These are phyloP conservation scores for Leishmania gerbilli DNA, from an alignment of 208 protist species.

Conservation along the genomic window DNA sequence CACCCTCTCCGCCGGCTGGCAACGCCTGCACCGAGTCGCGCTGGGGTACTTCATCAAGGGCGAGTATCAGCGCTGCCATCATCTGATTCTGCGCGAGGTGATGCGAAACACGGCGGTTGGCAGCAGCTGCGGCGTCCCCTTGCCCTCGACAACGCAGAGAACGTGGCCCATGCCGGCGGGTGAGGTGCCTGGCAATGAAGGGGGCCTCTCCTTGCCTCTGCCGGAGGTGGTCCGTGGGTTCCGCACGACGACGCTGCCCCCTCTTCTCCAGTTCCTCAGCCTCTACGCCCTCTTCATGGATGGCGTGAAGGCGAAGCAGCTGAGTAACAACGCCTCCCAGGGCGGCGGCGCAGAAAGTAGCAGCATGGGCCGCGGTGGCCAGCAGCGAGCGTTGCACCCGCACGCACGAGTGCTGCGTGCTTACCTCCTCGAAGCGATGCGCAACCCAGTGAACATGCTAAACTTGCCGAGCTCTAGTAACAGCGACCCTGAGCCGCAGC, in stretches of 20 bases:
- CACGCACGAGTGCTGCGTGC: slow-evolving; percentile 67
- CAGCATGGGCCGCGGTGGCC: slow-evolving; percentile 24
- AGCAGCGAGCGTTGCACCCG: slow-evolving; percentile 58
- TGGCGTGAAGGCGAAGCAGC: slow-evolving; percentile 62
- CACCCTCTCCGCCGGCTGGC: slow-evolving; percentile 13
- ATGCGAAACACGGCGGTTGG: slow-evolving; percentile 37
- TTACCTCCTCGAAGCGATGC: slow-evolving; percentile 63
- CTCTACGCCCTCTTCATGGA: slow-evolving; percentile 84
- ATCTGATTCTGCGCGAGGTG: slow-evolving; percentile 41
- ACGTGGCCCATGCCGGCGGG: not conserved
- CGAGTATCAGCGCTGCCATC: slow-evolving; percentile 80
- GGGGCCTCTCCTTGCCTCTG: slow-evolving; percentile 6
- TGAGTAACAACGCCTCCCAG: slow-evolving; percentile 19
- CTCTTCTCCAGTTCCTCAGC: slow-evolving; percentile 68
- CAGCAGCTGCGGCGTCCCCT: not conserved
- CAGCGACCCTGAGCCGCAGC: not conserved
- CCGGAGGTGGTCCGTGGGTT: slow-evolving; percentile 30
- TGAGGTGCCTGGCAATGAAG: not conserved
- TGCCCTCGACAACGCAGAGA: not conserved
- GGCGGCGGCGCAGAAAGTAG: slow-evolving; percentile 14
- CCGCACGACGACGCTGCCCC: slow-evolving; percentile 34
- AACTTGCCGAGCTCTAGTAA: not conserved
- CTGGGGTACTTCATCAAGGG: slow-evolving; percentile 58
- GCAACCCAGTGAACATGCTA: slow-evolving; percentile 33
- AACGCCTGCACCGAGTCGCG: slow-evolving; percentile 56